Evolutionary conservation across 352 stramenopile genomes (phyloP).

Genomic region (Phytophthora macrochlamydospora): DNA sequence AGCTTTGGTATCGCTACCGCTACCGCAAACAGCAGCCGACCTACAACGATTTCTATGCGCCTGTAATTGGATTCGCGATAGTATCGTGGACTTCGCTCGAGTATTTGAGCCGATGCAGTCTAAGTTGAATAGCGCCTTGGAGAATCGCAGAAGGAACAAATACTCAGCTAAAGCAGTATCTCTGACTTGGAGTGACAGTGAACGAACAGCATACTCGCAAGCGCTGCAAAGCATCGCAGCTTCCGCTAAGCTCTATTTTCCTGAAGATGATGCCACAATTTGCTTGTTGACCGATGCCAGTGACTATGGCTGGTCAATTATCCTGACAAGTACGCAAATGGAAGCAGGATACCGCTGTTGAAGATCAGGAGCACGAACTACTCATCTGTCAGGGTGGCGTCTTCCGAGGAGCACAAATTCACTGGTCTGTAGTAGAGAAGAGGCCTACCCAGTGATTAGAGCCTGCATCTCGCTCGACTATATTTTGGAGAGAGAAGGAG

Average conservation of each 20-base stretch:
- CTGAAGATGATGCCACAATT: not conserved
- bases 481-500: constrained; percentile 7
- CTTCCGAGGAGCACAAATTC: constrained; percentile 10
- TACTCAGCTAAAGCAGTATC: not conserved
- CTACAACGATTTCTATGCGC: constrained; percentile 30
- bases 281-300: constrained; percentile 15
- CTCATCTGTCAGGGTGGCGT: constrained; percentile 15
- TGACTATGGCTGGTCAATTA: constrained; percentile 8
- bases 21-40: constrained; percentile 15
- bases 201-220: not conserved
- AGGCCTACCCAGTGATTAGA: constrained; percentile 15
- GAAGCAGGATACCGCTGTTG: not conserved
- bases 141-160: constrained; percentile 10
- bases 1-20: constrained; percentile 3
- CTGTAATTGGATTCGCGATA: constrained; percentile 27
- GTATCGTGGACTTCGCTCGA: constrained; percentile 21
- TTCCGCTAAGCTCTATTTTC: constrained; percentile 6
- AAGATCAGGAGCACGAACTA: constrained; percentile 13
- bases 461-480: constrained; percentile 17
- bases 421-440: constrained; percentile 26
- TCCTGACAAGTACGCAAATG: constrained; percentile 16
- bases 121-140: constrained; percentile 11
- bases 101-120: constrained; percentile 16
- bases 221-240: constrained; percentile 1
- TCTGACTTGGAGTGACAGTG: not conserved